Evolutionary conservation across 106 monocot species (phyloP), one percentile per base, ranked within the genome.

Genomic region (Cymbidium sinense): DNA sequence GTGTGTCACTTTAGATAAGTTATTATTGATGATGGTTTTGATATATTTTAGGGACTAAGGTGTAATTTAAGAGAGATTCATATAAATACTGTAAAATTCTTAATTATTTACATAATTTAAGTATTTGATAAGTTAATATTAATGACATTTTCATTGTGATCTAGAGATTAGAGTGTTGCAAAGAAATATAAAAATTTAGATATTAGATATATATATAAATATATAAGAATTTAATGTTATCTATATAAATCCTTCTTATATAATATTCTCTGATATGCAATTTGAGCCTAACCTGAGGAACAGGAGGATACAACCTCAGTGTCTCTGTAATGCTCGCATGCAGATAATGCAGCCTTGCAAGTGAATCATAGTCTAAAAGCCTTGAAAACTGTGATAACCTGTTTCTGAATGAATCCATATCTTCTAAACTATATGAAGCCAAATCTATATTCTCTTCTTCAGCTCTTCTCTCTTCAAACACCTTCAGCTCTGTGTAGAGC

Each of bases 301-400:
- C 98, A 11, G 98, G 83, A 2, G 98, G 98, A 83, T 98, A 98
- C 30, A 98, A 87, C 0, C 98, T 84, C 3, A 98, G 85, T 0
- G 94, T 70, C 81, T 98, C 98, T 1, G 98, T 92, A 0, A 98
- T 10, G 1, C 94, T 85, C 7, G 98, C 94, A 50, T 98, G 94
- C 4, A 98, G 79, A 79, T 98, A 98, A 3, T 92, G 76, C 92
- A 98, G 91, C 77, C 78, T 89, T 34, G 77, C 88, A 34, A 96
- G 31, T 43, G 87, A 86, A 76, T 93, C 91, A 55, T 96, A 96
- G 55, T 76, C 89, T 50, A 96, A 52, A 7, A 91, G 74, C 23
- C 75, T 72, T 6, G 93, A 89, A 69, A 96, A 93, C 35, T 85
- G 89, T 27, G 79, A 78, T 1, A 91, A 43, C 70, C 91, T 82